A percentile compares a stretch with the other conserved stretches of the same genome.
Conservation (phyloP, 768 basidiomycete species). For the Collybiopsis confluens region DNA sequence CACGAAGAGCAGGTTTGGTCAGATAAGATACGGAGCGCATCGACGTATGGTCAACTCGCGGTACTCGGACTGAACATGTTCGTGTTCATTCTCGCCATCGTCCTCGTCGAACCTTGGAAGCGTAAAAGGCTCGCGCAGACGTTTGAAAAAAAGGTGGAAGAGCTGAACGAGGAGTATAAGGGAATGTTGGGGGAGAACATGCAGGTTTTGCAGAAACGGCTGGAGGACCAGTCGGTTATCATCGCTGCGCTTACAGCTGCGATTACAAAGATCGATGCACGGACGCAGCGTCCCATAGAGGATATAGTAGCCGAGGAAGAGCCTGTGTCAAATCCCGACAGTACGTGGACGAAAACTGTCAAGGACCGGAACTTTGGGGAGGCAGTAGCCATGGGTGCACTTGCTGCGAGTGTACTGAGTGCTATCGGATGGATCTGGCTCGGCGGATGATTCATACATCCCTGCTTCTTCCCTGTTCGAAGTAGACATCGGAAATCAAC, state of each 20-base stretch:
- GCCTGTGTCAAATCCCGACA: background rate
- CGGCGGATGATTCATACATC: background rate
- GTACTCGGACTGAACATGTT: conserved; percentile 84
- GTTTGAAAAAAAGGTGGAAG: conserved; percentile 80
- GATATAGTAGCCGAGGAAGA: background rate
- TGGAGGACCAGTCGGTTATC: conserved; percentile 42
- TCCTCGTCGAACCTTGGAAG: conserved; percentile 97
- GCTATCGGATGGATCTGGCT: conserved; percentile 9
- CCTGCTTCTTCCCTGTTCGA: background rate
- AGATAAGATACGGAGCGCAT: conserved; percentile 91
- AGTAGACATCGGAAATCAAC: too few relatives aligned
- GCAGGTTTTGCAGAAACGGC: conserved; percentile 40
- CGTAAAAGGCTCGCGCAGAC: conserved; percentile 79
- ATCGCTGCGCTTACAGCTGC: conserved; percentile 13
- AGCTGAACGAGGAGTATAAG: conserved; percentile 55
- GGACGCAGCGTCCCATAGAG: background rate
- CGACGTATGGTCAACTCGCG: conserved; percentile 87
- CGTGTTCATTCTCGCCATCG: conserved; percentile 86
- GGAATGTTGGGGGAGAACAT: conserved; percentile 44
- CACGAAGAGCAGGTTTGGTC: conserved; percentile 99
- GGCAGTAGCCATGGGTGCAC: conserved; percentile 7
- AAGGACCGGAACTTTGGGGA: conserved; percentile 9
- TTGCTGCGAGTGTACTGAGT: conserved; percentile 9
- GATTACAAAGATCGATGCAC: background rate
- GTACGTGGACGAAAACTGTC: conserved; percentile 5